Base-by-base conservation (phyloP, 1,139 yeast species). In the Debaryomyces coudertii region DNA sequence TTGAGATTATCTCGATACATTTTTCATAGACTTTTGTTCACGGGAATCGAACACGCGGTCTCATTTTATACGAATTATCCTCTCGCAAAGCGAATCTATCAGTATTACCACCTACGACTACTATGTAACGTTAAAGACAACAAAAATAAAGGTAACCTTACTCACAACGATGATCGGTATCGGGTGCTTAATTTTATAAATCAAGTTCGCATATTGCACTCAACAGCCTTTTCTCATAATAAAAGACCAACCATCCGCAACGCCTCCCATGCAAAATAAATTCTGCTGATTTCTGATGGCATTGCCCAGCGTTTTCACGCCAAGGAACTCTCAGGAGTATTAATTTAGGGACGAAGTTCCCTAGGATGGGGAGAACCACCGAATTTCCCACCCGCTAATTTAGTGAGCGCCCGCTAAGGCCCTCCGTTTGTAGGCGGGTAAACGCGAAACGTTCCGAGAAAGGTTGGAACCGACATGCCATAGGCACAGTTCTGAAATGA, bases 341-440 rank as follows among this genome's bases (percentile, higher is more conserved):
- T 45, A 43, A 44, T 44, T 37, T 36, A 52, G 47, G 46, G 48
- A 42, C 47, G 40, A 44, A 47, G 53, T 49, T 45, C 51, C 31
- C 45, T 39, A 43, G 79, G 81, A 76, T 74, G 83, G 84, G 60
- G 87, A 63, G 82, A 65, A 77, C 79, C 89, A 83, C 89, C 89
- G 89, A 83, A 83, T 83, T 83, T 83, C 89, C 89, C 89, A 83
- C 88, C 86, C 85, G 83, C 77, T 39, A 56, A 60, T 38, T 36
- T 46, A 52, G 49, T 30, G 41, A 38, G 37, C 47, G 42, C 50
- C 49, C 49, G 27, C 49, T 7, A 14, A 45, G 42, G 43, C 16
- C 36, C 33, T 63, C 74, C 75, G 73, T 76, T 56, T 69, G 87
- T 71, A 53, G 57, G 69, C 85, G 85, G 86, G 89, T 82, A 78